Evolutionary conservation across 495 filamentous ascomycete genomes (phyloP), one percentile per base, ranked within the genome.

Genomic region (Aspergillus haitiensis): DNA sequence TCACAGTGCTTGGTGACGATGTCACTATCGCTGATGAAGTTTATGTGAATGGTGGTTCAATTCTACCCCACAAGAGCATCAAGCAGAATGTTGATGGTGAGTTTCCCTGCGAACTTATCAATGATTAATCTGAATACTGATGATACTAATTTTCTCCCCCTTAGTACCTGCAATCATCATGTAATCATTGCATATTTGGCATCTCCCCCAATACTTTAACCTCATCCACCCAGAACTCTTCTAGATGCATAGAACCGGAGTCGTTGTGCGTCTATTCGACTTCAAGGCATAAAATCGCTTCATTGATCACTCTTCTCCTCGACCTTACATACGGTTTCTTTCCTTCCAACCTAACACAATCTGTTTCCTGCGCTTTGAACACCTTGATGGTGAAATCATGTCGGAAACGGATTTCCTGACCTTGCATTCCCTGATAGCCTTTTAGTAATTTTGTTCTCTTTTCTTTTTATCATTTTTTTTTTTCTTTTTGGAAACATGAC

Each of bases 21-120:
- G 94, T 99, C n/a, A 97, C 91, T 56, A 96, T 99, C 72, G 92
- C 90, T 52, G 94, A 99, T 71, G 94, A 99, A 76, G 88, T 99
- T 42, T 98, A 99, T 74, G 95, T 98, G 71, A 99, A 99, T 77
- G 94, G 94, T 65, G 94, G 95, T 57, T 93, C 90, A 63, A 87
- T 99, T 60, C 78, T 99, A 67, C 94, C 94, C 18, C 94, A 99
- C 78, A 99, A 99, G 88, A 93, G 88, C 72, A 98, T 99, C 83
- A 99, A 99, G 84, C 80, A 85, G 65, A 99, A 99, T 75, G 90
- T 99, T 71, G 94, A 99, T 80, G 79, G 88, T 90, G 77, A 79
- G 83, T 75, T 49, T 12, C 37, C 34, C 52, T 27, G 36, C n/a
- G 5, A 6, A 7, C 11, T 46, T 10, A 6, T 11, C 15, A 12